Evolutionary conservation across 257 asterid genomes (phyloP).

Genomic region (Solanum pinnatisectum): DNA sequence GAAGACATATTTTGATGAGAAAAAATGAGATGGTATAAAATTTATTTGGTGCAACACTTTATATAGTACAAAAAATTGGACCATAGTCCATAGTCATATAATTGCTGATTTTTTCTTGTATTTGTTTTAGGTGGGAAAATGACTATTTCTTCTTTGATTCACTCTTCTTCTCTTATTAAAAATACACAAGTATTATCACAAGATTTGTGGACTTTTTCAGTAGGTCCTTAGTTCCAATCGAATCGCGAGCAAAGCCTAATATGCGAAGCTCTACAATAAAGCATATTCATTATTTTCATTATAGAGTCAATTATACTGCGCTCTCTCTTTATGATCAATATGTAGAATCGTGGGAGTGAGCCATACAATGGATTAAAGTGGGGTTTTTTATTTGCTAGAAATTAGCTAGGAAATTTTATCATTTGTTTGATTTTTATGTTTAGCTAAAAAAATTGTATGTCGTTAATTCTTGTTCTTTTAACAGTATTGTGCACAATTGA

Average conservation of each 20-base stretch:
- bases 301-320: too few species aligned
- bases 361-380: too few species aligned
- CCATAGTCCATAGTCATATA: background rate
- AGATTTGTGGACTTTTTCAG: background rate
- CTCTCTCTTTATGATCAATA: too few species aligned
- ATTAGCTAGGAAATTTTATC: background rate
- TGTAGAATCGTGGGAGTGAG: too few species aligned
- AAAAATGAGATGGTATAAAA: background rate
- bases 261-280: too few species aligned
- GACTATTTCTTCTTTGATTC: background rate
- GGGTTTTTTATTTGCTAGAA: background rate
- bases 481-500: background rate
- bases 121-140: background rate
- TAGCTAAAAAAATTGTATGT: background rate
- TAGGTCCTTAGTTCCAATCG: too few species aligned
- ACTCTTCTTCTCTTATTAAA: background rate
- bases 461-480: background rate
- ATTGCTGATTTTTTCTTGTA: background rate
- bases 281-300: too few species aligned
- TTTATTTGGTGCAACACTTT: background rate
- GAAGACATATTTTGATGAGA: background rate
- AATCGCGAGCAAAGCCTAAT: too few species aligned
- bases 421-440: background rate
- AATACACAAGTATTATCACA: background rate
- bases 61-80: background rate